Evolutionary conservation across 2,329 filamentous ascomycete species (phyloP).

Genomic region (Salinomyces thailandicus): DNA sequence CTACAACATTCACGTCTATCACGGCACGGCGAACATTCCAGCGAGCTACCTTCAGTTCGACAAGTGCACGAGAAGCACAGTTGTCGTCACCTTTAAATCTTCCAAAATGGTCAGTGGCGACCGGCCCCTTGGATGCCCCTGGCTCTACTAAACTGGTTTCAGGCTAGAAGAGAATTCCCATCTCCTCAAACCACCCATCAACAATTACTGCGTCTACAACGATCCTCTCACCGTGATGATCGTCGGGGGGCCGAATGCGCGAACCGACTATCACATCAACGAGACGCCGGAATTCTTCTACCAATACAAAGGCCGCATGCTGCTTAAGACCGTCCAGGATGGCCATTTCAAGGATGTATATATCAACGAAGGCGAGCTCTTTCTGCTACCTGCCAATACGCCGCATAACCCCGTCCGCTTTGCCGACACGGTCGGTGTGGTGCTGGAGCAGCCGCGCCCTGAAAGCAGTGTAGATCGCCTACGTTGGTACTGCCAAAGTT

Average conservation of each 20-base stretch:
- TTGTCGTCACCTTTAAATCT: conserved; percentile 31
- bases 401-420: conserved; percentile 94
- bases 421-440: conserved; percentile 84
- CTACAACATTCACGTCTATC: background rate
- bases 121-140: background rate
- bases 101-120: conserved; percentile 31
- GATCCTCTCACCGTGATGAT: conserved; percentile 79
- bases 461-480: conserved; percentile 61
- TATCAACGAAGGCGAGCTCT: conserved; percentile 89
- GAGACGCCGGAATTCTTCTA: conserved; percentile 96
- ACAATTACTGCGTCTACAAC: conserved; percentile 96
- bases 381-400: conserved; percentile 84
- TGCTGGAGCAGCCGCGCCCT: conserved; percentile 76
- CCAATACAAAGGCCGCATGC: conserved; percentile 87
- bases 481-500: conserved; percentile 79
- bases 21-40: conserved; percentile 1
- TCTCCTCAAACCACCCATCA: conserved; percentile 84
- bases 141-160: background rate
- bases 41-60: conserved; percentile 5
- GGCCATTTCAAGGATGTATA: conserved; percentile 68
- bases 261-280: conserved; percentile 98
- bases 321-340: conserved; percentile 77
- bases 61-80: conserved; percentile 2
- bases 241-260: conserved; percentile 88
- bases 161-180: conserved; percentile 91